phyloP scores from a whole-genome alignment of 257 asterid species.

The Nicotiana sylvestris region DNA sequence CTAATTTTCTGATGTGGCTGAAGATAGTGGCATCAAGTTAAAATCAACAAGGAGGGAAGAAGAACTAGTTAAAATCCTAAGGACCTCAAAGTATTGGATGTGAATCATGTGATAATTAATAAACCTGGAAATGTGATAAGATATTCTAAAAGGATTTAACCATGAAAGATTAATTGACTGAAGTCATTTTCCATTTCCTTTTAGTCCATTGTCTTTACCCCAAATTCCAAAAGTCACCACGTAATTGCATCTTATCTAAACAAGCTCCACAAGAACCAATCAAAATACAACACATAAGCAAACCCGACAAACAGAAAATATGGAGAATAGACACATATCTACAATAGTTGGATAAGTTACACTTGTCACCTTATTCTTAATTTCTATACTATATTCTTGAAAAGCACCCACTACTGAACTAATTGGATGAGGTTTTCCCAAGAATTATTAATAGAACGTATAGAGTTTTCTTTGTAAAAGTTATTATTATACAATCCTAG shows the following conservation, averaged over 20 bases:
- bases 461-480: not conserved
- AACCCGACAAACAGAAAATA: conserved; percentile 4
- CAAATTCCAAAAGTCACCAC: conserved; percentile 7
- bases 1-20: not conserved
- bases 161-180: not conserved
- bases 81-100: not conserved
- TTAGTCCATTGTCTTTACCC: not conserved
- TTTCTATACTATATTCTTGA: not conserved
- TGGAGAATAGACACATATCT: not conserved
- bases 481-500: too few relatives aligned
- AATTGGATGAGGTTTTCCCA: not conserved
- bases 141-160: conserved; percentile 7
- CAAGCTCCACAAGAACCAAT: conserved; percentile 8
- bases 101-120: conserved; percentile 9
- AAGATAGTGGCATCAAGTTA: not conserved
- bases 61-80: not conserved
- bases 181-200: conserved; percentile 13
- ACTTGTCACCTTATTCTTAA: not conserved
- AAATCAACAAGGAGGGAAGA: not conserved
- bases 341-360: not conserved
- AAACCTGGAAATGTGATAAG: not conserved
- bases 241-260: conserved; percentile 20
- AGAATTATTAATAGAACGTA: not conserved
- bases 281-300: conserved; percentile 6
- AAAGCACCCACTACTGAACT: not conserved